phyloP scores from a whole-genome alignment of 2,329 filamentous ascomycete genomes.

The Arthrobotrys sphaeroides region DNA sequence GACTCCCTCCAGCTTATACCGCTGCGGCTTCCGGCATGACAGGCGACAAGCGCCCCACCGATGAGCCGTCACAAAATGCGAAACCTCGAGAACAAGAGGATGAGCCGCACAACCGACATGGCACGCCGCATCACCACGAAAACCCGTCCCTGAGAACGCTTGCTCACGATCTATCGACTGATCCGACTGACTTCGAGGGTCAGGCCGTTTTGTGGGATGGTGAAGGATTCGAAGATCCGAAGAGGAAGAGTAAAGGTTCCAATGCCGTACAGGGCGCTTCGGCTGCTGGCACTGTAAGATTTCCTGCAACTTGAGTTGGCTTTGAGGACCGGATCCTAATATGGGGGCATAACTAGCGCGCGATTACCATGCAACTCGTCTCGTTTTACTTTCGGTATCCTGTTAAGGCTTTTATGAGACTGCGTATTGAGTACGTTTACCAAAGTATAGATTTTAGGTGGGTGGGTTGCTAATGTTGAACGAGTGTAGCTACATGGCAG shows the following conservation, averaged over 20 bases:
- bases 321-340: neutral
- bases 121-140: slow-evolving; percentile 33
- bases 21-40: slow-evolving; percentile 26
- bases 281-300: slow-evolving; percentile 35
- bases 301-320: too few species aligned
- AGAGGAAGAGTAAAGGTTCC: slow-evolving; percentile 42
- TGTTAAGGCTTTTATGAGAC: slow-evolving; percentile 91
- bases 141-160: slow-evolving; percentile 25
- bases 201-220: slow-evolving; percentile 47
- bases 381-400: slow-evolving; percentile 93
- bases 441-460: neutral
- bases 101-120: neutral
- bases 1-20: neutral
- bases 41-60: slow-evolving; percentile 20
- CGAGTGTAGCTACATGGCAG: slow-evolving; percentile 21
- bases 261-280: slow-evolving; percentile 52
- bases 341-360: slow-evolving; percentile 63
- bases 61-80: slow-evolving; percentile 5
- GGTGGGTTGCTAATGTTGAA: slow-evolving; percentile 12
- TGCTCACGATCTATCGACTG: slow-evolving; percentile 26
- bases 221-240: slow-evolving; percentile 34
- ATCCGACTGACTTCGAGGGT: slow-evolving; percentile 48
- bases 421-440: slow-evolving; percentile 79
- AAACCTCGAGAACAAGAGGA: neutral
- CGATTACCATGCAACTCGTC: slow-evolving; percentile 81